A percentile compares a stretch with the other conserved stretches of the same genome.
Evolutionary conservation across 768 basidiomycete genomes (phyloP).

Genomic region (Boletus reticuloceps): DNA sequence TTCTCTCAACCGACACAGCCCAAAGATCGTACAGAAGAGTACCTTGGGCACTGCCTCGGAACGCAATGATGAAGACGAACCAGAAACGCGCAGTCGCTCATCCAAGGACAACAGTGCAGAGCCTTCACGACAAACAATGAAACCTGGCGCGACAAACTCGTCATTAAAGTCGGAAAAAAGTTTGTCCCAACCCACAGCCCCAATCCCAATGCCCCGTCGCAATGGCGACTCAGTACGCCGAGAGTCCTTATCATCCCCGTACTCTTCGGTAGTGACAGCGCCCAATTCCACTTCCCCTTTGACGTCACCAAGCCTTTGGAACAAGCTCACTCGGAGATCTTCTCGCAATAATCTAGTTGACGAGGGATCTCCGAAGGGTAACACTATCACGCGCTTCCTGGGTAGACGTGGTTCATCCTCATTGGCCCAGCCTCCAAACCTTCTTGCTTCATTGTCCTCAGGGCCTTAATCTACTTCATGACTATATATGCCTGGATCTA

Average conservation of each 20-base stretch:
- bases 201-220: slow-evolving; percentile 4
- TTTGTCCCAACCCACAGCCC: not conserved
- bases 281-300: slow-evolving; percentile 6
- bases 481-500: not conserved
- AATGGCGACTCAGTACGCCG: not conserved
- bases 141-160: not conserved
- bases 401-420: slow-evolving; percentile 10
- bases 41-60: slow-evolving; percentile 5
- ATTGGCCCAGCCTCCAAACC: not conserved
- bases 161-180: not conserved
- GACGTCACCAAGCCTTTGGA: slow-evolving; percentile 22
- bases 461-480: not conserved
- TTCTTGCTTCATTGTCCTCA: not conserved
- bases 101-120: slow-evolving; percentile 5
- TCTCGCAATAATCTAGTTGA: slow-evolving; percentile 13
- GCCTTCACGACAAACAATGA: not conserved
- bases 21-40: slow-evolving; percentile 4
- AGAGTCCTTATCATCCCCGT: slow-evolving; percentile 1
- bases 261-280: not conserved
- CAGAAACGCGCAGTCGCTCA: not conserved
- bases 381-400: slow-evolving; percentile 24
- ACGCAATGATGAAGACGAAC: slow-evolving; percentile 2
- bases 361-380: slow-evolving; percentile 13
- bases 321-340: slow-evolving; percentile 16
- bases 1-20: slow-evolving; percentile 4